A percentile compares a stretch with the other conserved stretches of the same genome.
Conservation (phyloP, 805 yeast species). For the Candida boidinii region DNA sequence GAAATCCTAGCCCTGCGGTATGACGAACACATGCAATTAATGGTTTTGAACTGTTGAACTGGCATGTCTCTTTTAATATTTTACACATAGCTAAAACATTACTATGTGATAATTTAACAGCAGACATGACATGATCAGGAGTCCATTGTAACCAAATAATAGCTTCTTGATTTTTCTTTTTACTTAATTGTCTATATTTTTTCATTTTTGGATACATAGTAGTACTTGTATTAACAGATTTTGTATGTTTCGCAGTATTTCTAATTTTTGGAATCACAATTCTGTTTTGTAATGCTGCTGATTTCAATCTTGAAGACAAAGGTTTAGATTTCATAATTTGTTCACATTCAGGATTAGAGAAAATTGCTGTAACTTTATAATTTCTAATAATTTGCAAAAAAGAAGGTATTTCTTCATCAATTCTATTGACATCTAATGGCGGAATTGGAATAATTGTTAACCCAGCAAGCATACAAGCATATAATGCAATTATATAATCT, state of each 20-base stretch:
- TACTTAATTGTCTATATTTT: conserved; percentile 14
- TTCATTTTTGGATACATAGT: conserved; percentile 36
- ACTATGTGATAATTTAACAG: conserved; percentile 48
- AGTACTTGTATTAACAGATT: conserved; percentile 22
- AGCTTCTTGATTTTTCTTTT: conserved; percentile 30
- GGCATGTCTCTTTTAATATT: conserved; percentile 86
- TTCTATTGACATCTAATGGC: conserved; percentile 50
- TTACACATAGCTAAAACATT: conserved; percentile 74
- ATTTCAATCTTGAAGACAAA: conserved; percentile 50
- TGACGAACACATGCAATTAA: conserved; percentile 84
- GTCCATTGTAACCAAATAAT: conserved; percentile 63
- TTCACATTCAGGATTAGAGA: conserved; percentile 75
- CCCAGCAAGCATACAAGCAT: conserved; percentile 83
- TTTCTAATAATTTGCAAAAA: conserved; percentile 59
- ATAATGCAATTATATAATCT: conserved; percentile 73
- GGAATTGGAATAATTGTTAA: conserved; percentile 67
- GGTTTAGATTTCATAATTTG: conserved; percentile 58
- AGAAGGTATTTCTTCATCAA: conserved; percentile 67
- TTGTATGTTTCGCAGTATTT: conserved; percentile 55
- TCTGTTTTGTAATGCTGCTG: conserved; percentile 14
- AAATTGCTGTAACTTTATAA: conserved; percentile 60
- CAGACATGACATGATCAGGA: conserved; percentile 61
- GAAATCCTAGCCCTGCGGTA: conserved; percentile 77
- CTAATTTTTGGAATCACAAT: conserved; percentile 42
- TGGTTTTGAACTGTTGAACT: conserved; percentile 61